Evolutionary conservation across 164 flowering plant genomes (phyloP).

Genomic region (Umbilicus rupestris): DNA sequence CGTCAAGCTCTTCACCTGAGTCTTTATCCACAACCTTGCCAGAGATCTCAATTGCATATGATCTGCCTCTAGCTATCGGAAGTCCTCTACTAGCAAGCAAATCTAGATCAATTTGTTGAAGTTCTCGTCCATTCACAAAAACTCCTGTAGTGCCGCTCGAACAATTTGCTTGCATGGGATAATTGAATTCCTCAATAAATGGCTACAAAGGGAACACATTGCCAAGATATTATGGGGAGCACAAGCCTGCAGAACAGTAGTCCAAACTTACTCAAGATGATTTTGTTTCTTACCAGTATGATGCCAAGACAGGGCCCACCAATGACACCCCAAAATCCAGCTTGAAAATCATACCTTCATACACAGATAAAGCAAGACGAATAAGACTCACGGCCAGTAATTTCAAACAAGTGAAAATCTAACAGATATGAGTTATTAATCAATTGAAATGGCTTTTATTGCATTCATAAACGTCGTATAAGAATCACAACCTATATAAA

Average conservation of each 20-base stretch:
- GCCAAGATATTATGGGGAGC: not conserved
- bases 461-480: not conserved
- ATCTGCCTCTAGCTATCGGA: constrained; percentile 46
- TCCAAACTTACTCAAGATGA: not conserved
- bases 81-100: constrained; percentile 81
- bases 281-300: constrained; percentile 58
- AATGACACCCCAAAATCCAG: constrained; percentile 96
- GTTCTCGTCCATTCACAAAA: constrained; percentile 88
- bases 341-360: constrained; percentile 82
- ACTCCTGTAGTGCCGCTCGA: constrained; percentile 71
- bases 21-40: constrained; percentile 74
- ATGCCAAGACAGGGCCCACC: constrained; percentile 84
- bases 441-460: not conserved
- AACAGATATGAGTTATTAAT: not conserved
- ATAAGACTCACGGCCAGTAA: not conserved
- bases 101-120: constrained; percentile 74
- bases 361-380: constrained; percentile 2
- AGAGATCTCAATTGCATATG: constrained; percentile 65
- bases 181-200: constrained; percentile 69
- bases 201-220: constrained; percentile 49
- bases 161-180: constrained; percentile 66
- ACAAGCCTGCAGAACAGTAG: not conserved
- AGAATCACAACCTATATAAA: not conserved
- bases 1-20: constrained; percentile 65
- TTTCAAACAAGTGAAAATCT: not conserved